Base-by-base conservation (phyloP, 2,329 filamentous ascomycete species). In the Claviceps capensis region DNA sequence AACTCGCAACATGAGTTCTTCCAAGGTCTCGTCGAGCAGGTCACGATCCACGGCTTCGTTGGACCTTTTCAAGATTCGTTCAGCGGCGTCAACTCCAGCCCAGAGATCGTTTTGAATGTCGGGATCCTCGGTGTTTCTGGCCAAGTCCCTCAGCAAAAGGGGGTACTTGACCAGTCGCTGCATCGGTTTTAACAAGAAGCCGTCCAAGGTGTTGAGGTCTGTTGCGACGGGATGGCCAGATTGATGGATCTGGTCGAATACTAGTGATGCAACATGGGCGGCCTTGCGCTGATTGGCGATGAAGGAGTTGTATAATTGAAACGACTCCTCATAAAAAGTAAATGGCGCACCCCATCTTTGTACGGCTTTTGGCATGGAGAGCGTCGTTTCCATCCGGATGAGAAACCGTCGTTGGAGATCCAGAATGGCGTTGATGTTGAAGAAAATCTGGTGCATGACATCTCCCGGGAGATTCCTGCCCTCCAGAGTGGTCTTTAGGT, bases 261-360 rank as follows among this genome's bases (percentile, higher is more conserved):
- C 84, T 54, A 83, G 78, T 59, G 86, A 82, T 14, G 89, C 90
- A n/a, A 87, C 79, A 58, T 85, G 79, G 50, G 91, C 89, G 53
- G 91, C 94, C 64, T 88, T 90, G 59, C 88, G 83, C 70, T 96
- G 91, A 63, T 98, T 98, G 37, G 93, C 88, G 60, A 97, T 97
- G 62, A 97, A 98, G 1, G 90, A 90, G 62, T 95, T 88, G 65
- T 98, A 98, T 54, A 95, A 90, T 56, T 85, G 82, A 67, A 98
- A 96, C 0, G 83, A 81, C 54, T 93, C 87, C 64, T 93, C 88
- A 63, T 91, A 89, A 14, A 82, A 75, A 14, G 86, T 78, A 63
- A 97, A 97, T 0, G 94, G 80, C n/a, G 82, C 77, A n/a, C 93
- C 93, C 93, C 93, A 98, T 65, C 91, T 86, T 66, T 98, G 93